Base-by-base conservation (phyloP, 345 rosid genomes). In the Geranium rotundifolium region DNA sequence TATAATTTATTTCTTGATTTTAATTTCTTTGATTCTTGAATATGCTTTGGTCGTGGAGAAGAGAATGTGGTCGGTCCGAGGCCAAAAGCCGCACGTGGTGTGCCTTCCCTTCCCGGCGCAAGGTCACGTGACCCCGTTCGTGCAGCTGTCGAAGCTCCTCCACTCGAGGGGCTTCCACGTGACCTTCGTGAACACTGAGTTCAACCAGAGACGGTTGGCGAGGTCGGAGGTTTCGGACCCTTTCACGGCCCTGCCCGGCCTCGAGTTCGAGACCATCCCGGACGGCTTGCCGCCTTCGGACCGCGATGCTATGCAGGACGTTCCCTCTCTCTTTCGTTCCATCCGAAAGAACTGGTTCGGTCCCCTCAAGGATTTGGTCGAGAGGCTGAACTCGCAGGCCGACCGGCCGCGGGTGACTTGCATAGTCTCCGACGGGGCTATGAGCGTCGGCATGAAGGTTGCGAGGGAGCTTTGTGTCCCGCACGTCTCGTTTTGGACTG, bases 121-220 rank as follows among this genome's bases (percentile, higher is more conserved):
- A 10, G 52, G 52, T 14, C 52, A 46, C 12, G 52, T 46, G 52
- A 46, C 14, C 16, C 52, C 52, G 1, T 5, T 41, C 13, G 12
- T 46, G 14, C 52, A 46, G 16, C 52, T 46, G 1, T 9, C 52
- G 15, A 46, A 41, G 50, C 50, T 41, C 50, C 50, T 41, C 50
- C 50, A 41, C 12, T n/a, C n/a, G n/a, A n/a, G n/a, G n/a, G 80
- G 80, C 34, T 73, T 75, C 62, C 62, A 71, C 64, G 63, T 81
- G 56, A 80, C 82, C 54, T 70, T 71, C 20, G 76, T 78, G 56
- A 72, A 74, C 74, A 74, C 72, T 0, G 78, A 77, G 64, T 68
- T 62, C 54, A 73, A 65, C 73, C 65, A 73, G 27, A 30, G 31
- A 19, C 71, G 75, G 57, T 55, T 72, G 13, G 50, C 68, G 54